Base-by-base conservation (phyloP, 257 asterid genomes). In the Plectranthus barbatus region DNA sequence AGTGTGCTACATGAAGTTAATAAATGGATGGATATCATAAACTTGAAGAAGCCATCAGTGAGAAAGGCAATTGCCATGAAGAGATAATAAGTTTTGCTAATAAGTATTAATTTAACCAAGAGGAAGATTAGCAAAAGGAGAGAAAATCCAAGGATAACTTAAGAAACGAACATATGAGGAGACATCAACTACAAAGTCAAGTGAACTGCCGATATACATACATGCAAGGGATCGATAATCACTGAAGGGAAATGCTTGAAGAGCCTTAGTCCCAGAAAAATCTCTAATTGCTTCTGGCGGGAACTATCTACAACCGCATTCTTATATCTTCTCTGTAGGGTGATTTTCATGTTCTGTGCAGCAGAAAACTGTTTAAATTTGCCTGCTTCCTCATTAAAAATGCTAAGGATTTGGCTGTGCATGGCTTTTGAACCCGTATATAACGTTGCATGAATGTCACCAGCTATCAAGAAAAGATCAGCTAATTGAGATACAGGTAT, bases 341-440 rank as follows among this genome's bases (percentile, higher is more conserved):
- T 92, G 76, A 92, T 92, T 79, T 84, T 85, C 90, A 92, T 61
- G 79, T 92, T 92, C 84, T 92, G 97, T 44, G 99, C 97, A 70
- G 94, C 99, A 79, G 99, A 92, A 67, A 89, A 89, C 84, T 92
- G 97, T 70, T 92, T 92, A 77, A 89, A 92, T 66, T 92, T 92
- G 67, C 97, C 99, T 29, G 91, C 82, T 53, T 89, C 99, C 75
- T 89, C 97, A 50, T 68, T 92, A 73, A 92, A 92, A 76, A 92
- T 89, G 93, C 91, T 92, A 72, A 92, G 97, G 68, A 92, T 92
- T 83, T 92, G 99, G 79, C 99, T 92, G 72, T 92, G 99, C 99
- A 92, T 92, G 51, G 99, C 99, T 77, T 89, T 92, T 52, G 99
- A 92, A 62, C 99, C 99, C 59, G 97, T 87, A 72, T 92, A 92